Base-by-base conservation (phyloP, 1,284 basidiomycete species). In the Marasmius fiardii region DNA sequence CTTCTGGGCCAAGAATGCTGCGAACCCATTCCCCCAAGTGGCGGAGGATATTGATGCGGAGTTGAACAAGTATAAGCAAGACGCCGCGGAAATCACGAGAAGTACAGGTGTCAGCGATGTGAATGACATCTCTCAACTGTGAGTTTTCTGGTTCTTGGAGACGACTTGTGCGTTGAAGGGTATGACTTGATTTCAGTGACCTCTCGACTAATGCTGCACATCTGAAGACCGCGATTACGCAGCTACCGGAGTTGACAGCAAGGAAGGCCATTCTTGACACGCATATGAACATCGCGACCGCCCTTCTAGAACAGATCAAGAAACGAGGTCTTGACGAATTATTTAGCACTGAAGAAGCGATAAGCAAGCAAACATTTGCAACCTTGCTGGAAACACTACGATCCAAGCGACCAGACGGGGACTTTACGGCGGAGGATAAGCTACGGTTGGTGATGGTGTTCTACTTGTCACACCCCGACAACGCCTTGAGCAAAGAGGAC, bases 261-360 rank as follows among this genome's bases (percentile, higher is more conserved):
- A 83, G 97, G 44, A 99, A 99, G 66, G 89, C 93, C 47, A 96
- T 93, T 1, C 82, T 99, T 34, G 97, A 99, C 70, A 95, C 96
- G 1, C 96, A 99, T 63, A 99, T 99, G 95, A 98, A 99, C 74
- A 98, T 99, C 55, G 97, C 97, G 33, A 98, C 96, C 2, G 90
- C 96, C 6, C 75, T 99, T 14, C 75, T 99, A 28, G 95, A 97
- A 69, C 89, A 98, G 20, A 98, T 99, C 77, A 98, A 98, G 76
- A 86, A 88, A 61, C 85, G 97, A 47, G 94, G 93, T 5, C 78
- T 99, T 23, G 97, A 99, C 70, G 96, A 96, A 64, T 79, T 99
- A 16, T 99, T 98, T 77, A 95, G 96, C 70, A 87, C 90, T 23
- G 97, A 99, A 75, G 97, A 99, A 71, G 83, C 85, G 4, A 93